A percentile compares a stretch with the other conserved stretches of the same genome.
phyloP scores from a whole-genome alignment of 768 basidiomycete species.

The Tulasnella sp. region DNA sequence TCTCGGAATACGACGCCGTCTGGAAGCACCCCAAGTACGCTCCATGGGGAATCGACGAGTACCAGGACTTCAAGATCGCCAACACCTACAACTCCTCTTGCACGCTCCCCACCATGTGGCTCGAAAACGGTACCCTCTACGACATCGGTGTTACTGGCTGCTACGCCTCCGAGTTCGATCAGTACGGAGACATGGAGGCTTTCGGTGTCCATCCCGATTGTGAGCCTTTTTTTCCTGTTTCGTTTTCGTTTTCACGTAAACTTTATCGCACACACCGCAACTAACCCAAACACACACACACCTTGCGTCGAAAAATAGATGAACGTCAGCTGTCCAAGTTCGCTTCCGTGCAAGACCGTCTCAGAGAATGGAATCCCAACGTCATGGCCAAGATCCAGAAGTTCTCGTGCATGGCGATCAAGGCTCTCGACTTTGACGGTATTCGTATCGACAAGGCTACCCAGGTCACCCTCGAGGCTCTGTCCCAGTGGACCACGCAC shows the following conservation, averaged over 20 bases:
- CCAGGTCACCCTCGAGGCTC: constrained; percentile 76
- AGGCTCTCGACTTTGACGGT: constrained; percentile 82
- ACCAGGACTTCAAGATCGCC: constrained; percentile 69
- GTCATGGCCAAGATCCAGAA: constrained; percentile 70
- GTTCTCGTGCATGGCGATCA: constrained; percentile 82
- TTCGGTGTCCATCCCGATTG: constrained; percentile 93
- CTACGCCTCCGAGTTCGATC: constrained; percentile 78
- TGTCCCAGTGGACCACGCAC: constrained; percentile 63
- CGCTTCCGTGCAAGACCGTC: constrained; percentile 92
- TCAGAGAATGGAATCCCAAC: constrained; percentile 79
- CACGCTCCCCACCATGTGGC: constrained; percentile 69
- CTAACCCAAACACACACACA: no score
- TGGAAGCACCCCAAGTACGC: constrained; percentile 69
- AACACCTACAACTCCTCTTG: constrained; percentile 73
- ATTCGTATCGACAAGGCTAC: constrained; percentile 95
- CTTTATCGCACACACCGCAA: not conserved
- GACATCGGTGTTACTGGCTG: constrained; percentile 60
- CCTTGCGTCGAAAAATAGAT: no score
- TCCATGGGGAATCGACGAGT: constrained; percentile 82
- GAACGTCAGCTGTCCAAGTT: constrained; percentile 92
- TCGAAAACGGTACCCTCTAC: constrained; percentile 60
- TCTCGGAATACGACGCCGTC: constrained; percentile 61
- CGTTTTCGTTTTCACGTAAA: not conserved
- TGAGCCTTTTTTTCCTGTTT: not conserved
- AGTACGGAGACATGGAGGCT: constrained; percentile 94